Conservation (phyloP, 331 rosid species). For the Ulmus americana region DNA sequence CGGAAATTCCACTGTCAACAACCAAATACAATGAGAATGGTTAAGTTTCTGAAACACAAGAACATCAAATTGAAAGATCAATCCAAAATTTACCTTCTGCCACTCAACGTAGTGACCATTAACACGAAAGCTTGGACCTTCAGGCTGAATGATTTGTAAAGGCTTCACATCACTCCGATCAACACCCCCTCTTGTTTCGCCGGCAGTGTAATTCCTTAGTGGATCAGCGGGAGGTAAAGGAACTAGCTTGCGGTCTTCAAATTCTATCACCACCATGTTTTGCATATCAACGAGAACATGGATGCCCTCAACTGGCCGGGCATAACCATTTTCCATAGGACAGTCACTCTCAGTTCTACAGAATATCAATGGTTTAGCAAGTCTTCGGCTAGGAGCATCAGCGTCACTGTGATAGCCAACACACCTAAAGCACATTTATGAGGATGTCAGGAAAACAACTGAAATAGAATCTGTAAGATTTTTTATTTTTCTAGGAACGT, state of each 20-base stretch:
- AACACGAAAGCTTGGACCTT: conserved; percentile 97
- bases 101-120: conserved; percentile 77
- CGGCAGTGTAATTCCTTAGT: conserved; percentile 79
- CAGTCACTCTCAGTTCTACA: conserved; percentile 95
- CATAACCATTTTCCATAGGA: conserved; percentile 98
- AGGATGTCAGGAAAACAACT: conserved; percentile 15
- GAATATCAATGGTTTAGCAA: conserved; percentile 85
- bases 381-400: conserved; percentile 83
- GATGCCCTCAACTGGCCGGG: conserved; percentile 96
- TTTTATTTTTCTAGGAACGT: not conserved
- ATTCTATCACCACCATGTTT: conserved; percentile 83
- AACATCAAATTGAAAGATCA: conserved; percentile 13
- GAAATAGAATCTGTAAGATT: not conserved
- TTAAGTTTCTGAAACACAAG: conserved; percentile 4
- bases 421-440: conserved; percentile 56
- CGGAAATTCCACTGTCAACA: conserved; percentile 87
- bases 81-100: conserved; percentile 70
- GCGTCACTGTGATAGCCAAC: conserved; percentile 78
- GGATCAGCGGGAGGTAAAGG: conserved; percentile 97
- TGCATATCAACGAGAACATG: conserved; percentile 85
- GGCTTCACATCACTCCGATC: conserved; percentile 96
- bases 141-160: conserved; percentile 74
- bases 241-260: conserved; percentile 89
- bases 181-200: conserved; percentile 83
- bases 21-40: conserved; percentile 19